Evolutionary conservation across 2,329 filamentous ascomycete genomes (phyloP), one percentile per base, ranked within the genome.

Genomic region (Fusarium haematococcum): DNA sequence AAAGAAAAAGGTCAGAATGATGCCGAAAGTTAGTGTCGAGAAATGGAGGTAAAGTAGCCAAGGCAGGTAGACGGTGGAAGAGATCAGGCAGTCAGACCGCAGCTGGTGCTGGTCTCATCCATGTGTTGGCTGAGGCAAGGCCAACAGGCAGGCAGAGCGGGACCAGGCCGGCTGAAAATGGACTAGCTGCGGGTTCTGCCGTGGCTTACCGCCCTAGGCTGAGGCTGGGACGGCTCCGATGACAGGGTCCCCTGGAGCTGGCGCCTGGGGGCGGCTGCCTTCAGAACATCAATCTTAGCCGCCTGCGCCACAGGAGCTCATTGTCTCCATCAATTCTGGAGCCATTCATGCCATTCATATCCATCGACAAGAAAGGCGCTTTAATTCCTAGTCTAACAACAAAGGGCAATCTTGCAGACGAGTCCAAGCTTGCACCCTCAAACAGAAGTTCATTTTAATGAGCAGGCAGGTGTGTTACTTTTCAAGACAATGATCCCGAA

Each of bases 51-150:
- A 58, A 25, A 48, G 43, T 27, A 48, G 43, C 43, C 43, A 48
- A 48, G 43, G 43, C 43, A 48, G 23, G 43, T 48, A 48, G 63
- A 50, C 48, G 64, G 67, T 74, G 71, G 43, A 68, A 67, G 67
- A 70, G 70, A 69, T 79, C 74, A 79, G 78, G 78, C 78, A 79
- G 76, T 79, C 77, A 79, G 78, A 77, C 72, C 67, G 72, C 68
- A 79, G 78, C 75, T 77, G 35, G 35, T 32, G 30, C 35, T 37
- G 75, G 68, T 75, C 67, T 70, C 67, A 69, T 71, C 71, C 67
- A 74, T 56, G 76, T 71, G 70, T 74, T 71, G 69, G 63, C 69
- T 78, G 75, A 79, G 72, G 74, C 75, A 78, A 75, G 71, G 74
- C 69, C 69, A 65, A 59, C 69, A 68, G 67, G 54, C 54, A 35